A percentile compares a stretch with the other conserved stretches of the same genome.
These are phyloP conservation scores for Didymella sp. DNA, from an alignment of 2,329 filamentous ascomycete species.

Conservation along the genomic window DNA sequence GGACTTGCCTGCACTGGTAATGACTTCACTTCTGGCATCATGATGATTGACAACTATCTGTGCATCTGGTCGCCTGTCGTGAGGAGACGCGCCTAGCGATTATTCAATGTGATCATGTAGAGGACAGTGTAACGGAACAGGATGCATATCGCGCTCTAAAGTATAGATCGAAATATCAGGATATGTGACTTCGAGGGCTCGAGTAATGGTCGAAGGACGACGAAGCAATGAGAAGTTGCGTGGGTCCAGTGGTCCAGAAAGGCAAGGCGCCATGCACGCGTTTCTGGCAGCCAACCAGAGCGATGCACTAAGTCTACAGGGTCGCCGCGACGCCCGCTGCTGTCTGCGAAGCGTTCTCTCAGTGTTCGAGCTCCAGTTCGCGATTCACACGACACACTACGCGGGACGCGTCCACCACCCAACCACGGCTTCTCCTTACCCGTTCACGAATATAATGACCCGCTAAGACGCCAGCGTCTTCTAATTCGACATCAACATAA, in stretches of 20 bases:
- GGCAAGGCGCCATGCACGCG: not conserved
- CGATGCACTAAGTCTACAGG: constrained; percentile 6
- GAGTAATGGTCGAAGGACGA: not conserved
- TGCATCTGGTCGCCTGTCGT: too few relatives aligned
- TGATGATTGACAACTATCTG: not conserved
- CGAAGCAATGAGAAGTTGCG: constrained; percentile 14
- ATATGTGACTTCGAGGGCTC: too few relatives aligned
- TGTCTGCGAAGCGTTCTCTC: constrained; percentile 17
- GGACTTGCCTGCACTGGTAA: not conserved
- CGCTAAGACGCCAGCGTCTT: constrained; percentile 27
- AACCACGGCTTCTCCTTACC: constrained; percentile 32
- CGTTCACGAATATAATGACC: constrained; percentile 43
- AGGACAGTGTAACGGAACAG: not conserved
- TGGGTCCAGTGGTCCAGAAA: not conserved
- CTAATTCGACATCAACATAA: constrained; percentile 31
- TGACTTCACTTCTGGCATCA: not conserved
- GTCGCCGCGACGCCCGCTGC: constrained; percentile 15
- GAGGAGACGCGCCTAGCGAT: too few relatives aligned
- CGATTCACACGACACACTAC: constrained; percentile 35
- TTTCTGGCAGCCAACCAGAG: constrained; percentile 3
- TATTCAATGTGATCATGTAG: not conserved
- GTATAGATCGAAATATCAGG: too few relatives aligned
- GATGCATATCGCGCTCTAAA: not conserved
- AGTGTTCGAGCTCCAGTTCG: constrained; percentile 34
- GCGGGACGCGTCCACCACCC: constrained; percentile 41